phyloP scores from a whole-genome alignment of 306 rosid genomes.

The Begonia fuchsioides region DNA sequence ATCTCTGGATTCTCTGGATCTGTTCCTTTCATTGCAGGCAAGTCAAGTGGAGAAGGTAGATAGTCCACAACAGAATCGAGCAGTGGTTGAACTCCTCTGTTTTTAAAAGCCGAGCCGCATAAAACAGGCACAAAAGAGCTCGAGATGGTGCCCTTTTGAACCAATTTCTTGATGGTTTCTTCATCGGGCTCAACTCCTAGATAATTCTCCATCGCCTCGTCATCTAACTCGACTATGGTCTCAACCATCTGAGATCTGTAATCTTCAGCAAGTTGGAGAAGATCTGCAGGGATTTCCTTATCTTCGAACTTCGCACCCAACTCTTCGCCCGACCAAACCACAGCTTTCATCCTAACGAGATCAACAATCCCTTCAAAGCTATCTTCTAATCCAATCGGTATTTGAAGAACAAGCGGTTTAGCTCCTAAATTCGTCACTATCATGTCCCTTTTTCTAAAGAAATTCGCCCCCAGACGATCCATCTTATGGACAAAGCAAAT shows the following conservation, averaged over 20 bases:
- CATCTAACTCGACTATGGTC: constrained; percentile 69
- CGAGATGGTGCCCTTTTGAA: constrained; percentile 64
- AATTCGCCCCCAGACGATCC: constrained; percentile 98
- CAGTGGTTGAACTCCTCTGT: constrained; percentile 94
- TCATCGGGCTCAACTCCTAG: constrained; percentile 85
- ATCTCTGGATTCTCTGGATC: constrained; percentile 86
- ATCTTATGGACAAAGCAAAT: constrained; percentile 91
- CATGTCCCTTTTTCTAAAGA: constrained; percentile 90
- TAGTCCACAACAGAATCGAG: constrained; percentile 92
- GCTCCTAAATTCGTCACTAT: constrained; percentile 88
- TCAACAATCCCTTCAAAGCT: constrained; percentile 68
- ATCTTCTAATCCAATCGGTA: constrained; percentile 88
- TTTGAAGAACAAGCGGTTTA: constrained; percentile 77
- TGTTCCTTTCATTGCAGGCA: constrained; percentile 86
- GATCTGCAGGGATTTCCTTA: constrained; percentile 62
- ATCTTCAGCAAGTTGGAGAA: constrained; percentile 57
- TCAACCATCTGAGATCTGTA: constrained; percentile 65
- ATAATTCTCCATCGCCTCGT: constrained; percentile 70
- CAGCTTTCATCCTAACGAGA: constrained; percentile 85
- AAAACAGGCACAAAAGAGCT: constrained; percentile 70
- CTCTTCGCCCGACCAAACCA: constrained; percentile 92
- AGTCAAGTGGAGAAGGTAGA: constrained; percentile 78
- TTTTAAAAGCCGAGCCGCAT: constrained; percentile 97
- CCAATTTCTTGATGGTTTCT: constrained; percentile 44
- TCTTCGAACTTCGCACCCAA: constrained; percentile 76